These are phyloP conservation scores for Nicotiana sylvestris DNA, from an alignment of 257 asterid species.

Conservation along the genomic window DNA sequence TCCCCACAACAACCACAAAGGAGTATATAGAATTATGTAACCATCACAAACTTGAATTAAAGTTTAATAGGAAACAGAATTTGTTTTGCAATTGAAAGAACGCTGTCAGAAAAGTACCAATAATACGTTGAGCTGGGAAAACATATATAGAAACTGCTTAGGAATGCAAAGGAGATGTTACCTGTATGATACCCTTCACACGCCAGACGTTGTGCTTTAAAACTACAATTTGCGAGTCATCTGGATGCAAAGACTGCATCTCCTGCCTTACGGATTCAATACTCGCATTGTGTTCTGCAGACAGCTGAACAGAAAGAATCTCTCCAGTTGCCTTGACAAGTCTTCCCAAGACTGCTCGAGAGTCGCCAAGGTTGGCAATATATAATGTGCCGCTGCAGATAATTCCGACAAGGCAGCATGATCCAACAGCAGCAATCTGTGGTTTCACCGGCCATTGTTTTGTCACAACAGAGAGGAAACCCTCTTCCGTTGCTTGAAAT, in stretches of 20 bases:
- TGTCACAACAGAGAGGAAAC: conserved; percentile 46
- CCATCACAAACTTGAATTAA: background rate
- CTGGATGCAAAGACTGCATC: conserved; percentile 55
- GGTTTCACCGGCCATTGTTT: conserved; percentile 53
- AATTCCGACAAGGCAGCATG: conserved; percentile 64
- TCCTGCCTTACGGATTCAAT: conserved; percentile 60
- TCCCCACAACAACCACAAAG: background rate
- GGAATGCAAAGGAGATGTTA: conserved; percentile 8
- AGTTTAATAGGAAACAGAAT: background rate
- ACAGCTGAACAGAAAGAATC: conserved; percentile 50
- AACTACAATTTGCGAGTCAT: conserved; percentile 59
- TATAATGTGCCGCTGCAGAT: conserved; percentile 56
- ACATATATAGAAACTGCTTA: background rate
- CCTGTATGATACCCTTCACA: conserved; percentile 71
- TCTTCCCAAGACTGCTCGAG: conserved; percentile 66
- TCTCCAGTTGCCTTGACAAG: conserved; percentile 66
- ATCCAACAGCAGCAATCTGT: conserved; percentile 66
- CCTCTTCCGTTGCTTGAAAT: conserved; percentile 68
- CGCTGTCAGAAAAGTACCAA: background rate
- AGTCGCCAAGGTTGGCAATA: conserved; percentile 62
- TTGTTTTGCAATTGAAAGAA: background rate
- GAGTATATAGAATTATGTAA: background rate
- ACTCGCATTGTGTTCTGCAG: conserved; percentile 63
- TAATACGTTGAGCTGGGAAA: background rate
- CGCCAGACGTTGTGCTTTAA: conserved; percentile 72